Conservation (phyloP, 352 stramenopile species). For the Aphanomyces invadans region DNA sequence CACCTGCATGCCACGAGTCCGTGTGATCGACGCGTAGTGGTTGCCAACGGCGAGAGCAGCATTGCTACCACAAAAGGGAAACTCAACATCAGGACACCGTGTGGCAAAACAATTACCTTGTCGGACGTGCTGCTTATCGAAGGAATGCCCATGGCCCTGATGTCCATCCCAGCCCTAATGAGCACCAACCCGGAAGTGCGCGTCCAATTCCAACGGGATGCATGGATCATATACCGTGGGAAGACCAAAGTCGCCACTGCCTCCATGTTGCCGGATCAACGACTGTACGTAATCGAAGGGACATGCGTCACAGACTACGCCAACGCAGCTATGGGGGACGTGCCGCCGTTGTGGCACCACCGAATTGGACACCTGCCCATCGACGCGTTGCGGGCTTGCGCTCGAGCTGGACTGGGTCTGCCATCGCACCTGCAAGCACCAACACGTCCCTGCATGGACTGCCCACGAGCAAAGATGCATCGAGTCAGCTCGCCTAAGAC, state of each 20-base stretch:
- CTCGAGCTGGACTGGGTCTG: background rate
- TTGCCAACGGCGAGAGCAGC: conserved; percentile 9
- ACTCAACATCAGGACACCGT: conserved; percentile 13
- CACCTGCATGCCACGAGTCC: conserved; percentile 7
- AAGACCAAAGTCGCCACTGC: background rate
- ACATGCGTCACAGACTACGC: background rate
- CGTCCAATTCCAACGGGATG: background rate
- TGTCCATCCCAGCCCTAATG: conserved; percentile 14
- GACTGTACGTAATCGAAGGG: background rate
- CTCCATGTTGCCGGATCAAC: background rate
- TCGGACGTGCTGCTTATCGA: background rate
- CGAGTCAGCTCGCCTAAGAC: background rate
- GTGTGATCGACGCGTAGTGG: background rate
- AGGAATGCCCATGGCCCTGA: conserved; percentile 1
- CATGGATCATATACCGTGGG: conserved; percentile 23
- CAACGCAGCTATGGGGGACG: background rate
- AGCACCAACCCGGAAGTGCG: background rate
- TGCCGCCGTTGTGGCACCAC: background rate
- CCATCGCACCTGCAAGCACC: background rate
- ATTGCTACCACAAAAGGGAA: background rate
- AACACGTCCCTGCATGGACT: background rate
- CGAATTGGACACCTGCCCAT: conserved; percentile 2
- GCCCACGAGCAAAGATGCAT: background rate
- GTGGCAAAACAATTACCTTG: background rate
- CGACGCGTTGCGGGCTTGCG: background rate